Conservation (phyloP, 2,329 filamentous ascomycete genomes). For the Arthrinium phaeospermum region DNA sequence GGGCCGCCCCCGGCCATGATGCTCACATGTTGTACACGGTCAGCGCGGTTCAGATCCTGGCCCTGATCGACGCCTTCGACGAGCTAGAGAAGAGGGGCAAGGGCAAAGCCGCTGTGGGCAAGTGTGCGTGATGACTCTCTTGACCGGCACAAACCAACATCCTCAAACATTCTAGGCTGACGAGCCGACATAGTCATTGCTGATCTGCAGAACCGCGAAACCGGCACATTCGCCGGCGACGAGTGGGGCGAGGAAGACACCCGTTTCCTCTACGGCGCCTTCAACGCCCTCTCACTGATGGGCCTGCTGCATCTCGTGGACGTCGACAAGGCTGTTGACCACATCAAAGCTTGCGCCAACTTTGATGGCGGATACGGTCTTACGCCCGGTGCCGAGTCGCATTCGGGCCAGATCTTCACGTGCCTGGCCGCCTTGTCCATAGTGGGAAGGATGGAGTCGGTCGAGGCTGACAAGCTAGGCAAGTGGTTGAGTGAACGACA, state of each 20-base stretch:
- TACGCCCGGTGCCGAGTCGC: conserved; percentile 88
- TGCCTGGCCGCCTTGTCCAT: conserved; percentile 89
- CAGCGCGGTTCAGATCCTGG: conserved; percentile 92
- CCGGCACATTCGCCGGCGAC: conserved; percentile 90
- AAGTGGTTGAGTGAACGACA: conserved; percentile 95
- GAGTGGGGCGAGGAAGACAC: conserved; percentile 98
- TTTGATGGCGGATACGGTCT: conserved; percentile 95
- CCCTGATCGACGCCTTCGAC: conserved; percentile 82
- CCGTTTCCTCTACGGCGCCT: conserved; percentile 86
- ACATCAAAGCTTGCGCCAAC: conserved; percentile 85
- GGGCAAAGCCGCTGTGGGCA: conserved; percentile 75
- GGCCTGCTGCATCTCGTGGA: conserved; percentile 75
- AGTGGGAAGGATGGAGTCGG: conserved; percentile 78
- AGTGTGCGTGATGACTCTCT: conserved; percentile 65
- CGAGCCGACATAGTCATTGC: conserved; percentile 68
- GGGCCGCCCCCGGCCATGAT: conserved; percentile 92
- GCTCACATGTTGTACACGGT: conserved; percentile 96
- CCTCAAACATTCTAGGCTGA: conserved; percentile 19
- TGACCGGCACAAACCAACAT: conserved; percentile 19
- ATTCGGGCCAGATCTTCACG: conserved; percentile 94
- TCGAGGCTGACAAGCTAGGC: conserved; percentile 81
- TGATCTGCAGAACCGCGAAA: conserved; percentile 76
- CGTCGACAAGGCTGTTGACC: conserved; percentile 77
- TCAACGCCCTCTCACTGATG: conserved; percentile 89
- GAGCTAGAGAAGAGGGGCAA: conserved; percentile 76